These are phyloP conservation scores for Lactarius sanguifluus DNA, from an alignment of 768 basidiomycete species.

Conservation along the genomic window DNA sequence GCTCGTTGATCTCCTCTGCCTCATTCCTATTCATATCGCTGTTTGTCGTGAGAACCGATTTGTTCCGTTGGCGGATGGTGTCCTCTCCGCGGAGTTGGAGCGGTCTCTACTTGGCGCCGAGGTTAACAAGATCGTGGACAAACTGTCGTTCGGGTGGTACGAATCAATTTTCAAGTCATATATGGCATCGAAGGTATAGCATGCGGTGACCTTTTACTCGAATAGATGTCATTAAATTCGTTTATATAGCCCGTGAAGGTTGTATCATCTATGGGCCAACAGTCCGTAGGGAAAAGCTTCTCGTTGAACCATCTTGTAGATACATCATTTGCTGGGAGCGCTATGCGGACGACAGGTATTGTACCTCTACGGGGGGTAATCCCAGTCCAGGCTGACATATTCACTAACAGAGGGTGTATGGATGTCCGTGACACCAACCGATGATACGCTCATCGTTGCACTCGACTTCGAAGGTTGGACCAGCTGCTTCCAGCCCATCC, in stretches of 20 bases:
- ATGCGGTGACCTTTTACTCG: too few species aligned
- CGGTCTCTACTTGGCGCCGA: conserved; percentile 56
- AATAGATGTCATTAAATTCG: too few species aligned
- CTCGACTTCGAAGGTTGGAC: conserved; percentile 32
- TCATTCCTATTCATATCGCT: conserved; percentile 38
- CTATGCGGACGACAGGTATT: conserved; percentile 56
- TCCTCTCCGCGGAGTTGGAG: conserved; percentile 50
- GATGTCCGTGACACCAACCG: conserved; percentile 45
- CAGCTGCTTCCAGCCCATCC: background rate
- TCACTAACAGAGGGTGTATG: conserved; percentile 60
- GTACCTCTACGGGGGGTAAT: too few species aligned
- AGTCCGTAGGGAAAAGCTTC: background rate
- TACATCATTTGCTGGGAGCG: conserved; percentile 29
- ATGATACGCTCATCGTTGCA: background rate
- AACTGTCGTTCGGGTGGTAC: conserved; percentile 59
- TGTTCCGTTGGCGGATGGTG: conserved; percentile 57
- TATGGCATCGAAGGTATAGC: too few species aligned
- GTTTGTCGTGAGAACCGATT: conserved; percentile 59
- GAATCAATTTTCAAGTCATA: conserved; percentile 63
- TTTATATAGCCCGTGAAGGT: conserved; percentile 60
- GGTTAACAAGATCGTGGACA: conserved; percentile 53
- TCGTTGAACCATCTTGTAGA: background rate
- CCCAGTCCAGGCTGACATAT: too few species aligned
- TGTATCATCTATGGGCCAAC: background rate
- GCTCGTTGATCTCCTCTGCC: conserved; percentile 56